These are phyloP conservation scores for Zea luxurians DNA, from an alignment of 176 grass and related monocot species.

Conservation along the genomic window DNA sequence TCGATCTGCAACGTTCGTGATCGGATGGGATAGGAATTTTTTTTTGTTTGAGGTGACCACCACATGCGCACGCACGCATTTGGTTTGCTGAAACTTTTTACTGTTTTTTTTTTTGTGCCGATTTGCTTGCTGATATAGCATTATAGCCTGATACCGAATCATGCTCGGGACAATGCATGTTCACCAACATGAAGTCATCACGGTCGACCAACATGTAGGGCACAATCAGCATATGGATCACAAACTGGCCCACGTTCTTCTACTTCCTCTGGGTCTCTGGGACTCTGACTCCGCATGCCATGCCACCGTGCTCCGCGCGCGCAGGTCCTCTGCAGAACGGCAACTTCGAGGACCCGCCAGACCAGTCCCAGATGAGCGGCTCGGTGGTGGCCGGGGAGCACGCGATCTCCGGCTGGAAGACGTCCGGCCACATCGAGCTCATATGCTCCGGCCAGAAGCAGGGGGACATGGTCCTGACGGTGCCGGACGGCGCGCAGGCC, in stretches of 20 bases:
- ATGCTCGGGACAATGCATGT: background rate
- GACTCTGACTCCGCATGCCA: background rate
- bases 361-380: conserved; percentile 44
- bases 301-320: background rate
- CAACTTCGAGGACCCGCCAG: conserved; percentile 50
- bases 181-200: background rate
- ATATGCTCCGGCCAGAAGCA: conserved; percentile 42
- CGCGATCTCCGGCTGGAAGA: conserved; percentile 50
- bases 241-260: background rate
- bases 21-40: background rate
- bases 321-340: conserved; percentile 55
- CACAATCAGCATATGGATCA: background rate
- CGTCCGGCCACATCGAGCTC: conserved; percentile 54
- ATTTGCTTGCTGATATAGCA: background rate
- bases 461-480: conserved; percentile 46
- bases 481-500: conserved; percentile 49
- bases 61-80: conserved; percentile 17
- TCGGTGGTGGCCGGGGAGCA: conserved; percentile 18
- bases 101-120: background rate
- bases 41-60: background rate
- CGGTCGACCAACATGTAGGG: background rate
- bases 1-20: background rate
- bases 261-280: background rate
- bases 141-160: background rate
- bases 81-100: background rate